These are phyloP conservation scores for Cystobasidium sp. DNA, from an alignment of 1,284 basidiomycete genomes.

Conservation along the genomic window DNA sequence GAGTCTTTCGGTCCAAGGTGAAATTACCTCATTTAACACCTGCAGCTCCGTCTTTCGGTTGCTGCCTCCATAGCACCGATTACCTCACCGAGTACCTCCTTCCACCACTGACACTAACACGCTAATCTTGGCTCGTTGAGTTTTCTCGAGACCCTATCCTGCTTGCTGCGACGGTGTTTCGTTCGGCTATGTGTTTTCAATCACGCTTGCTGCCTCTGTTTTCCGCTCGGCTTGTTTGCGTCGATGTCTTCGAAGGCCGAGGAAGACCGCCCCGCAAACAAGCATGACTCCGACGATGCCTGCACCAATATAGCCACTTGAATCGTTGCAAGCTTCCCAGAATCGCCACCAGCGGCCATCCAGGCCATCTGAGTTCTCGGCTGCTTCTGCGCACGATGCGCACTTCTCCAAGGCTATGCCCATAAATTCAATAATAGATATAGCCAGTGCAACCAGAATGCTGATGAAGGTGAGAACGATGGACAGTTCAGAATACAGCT, in stretches of 20 bases:
- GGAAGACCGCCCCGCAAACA: slow-evolving; percentile 34
- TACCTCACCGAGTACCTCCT: too few relatives aligned
- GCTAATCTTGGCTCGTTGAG: too few relatives aligned
- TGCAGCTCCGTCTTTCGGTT: too few relatives aligned
- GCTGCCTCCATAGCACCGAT: too few relatives aligned
- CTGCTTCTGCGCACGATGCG: slow-evolving; percentile 54
- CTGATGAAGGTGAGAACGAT: slow-evolving; percentile 51
- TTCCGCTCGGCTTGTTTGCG: slow-evolving; percentile 12
- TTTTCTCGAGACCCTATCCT: too few relatives aligned
- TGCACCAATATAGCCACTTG: slow-evolving; percentile 55
- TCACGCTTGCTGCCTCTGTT: not conserved
- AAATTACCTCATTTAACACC: too few relatives aligned
- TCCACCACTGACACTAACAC: too few relatives aligned
- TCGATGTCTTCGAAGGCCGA: slow-evolving; percentile 10
- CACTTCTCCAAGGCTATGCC: slow-evolving; percentile 55
- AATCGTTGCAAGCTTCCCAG: slow-evolving; percentile 56
- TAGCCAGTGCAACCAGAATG: slow-evolving; percentile 54
- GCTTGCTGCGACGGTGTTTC: not conserved
- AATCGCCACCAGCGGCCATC: slow-evolving; percentile 59
- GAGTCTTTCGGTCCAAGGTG: too few relatives aligned
- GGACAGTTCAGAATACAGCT: slow-evolving; percentile 38
- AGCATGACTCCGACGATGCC: slow-evolving; percentile 56
- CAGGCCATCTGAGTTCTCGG: slow-evolving; percentile 54
- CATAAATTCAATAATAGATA: slow-evolving; percentile 58
- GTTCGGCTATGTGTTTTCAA: not conserved